Conservation (phyloP, 2,329 filamentous ascomycete genomes). For the Clonostachys byssicola region DNA sequence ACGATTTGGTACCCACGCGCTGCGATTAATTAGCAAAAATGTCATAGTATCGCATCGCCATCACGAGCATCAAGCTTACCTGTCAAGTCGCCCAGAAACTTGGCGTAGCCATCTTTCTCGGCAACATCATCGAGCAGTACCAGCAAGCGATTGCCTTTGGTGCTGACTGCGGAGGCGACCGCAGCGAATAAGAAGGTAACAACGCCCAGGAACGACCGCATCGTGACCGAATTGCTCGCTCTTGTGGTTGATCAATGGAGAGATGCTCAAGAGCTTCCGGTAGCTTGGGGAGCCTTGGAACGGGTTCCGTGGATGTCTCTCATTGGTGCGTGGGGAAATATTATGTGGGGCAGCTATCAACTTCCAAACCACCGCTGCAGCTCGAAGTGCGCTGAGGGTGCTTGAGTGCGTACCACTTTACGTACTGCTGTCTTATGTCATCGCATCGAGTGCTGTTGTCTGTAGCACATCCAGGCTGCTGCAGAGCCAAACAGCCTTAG, state of each 20-base stretch:
- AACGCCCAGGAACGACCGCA: constrained; percentile 73
- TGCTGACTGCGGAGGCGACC: constrained; percentile 72
- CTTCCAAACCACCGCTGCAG: too few species aligned
- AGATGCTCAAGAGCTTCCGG: too few species aligned
- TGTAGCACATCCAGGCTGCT: too few species aligned
- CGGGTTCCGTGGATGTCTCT: too few species aligned
- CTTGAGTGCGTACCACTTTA: too few species aligned
- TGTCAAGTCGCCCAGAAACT: constrained; percentile 71
- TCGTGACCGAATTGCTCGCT: constrained; percentile 22
- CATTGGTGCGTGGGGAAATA: too few species aligned
- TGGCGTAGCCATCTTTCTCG: constrained; percentile 79
- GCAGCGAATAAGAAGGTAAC: constrained; percentile 63
- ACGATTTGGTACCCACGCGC: constrained; percentile 78
- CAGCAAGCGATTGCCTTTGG: constrained; percentile 73
- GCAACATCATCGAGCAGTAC: constrained; percentile 80
- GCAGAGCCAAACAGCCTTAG: too few species aligned
- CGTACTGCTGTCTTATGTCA: too few species aligned
- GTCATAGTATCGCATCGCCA: neutral
- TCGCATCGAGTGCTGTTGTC: too few species aligned
- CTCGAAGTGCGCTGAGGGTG: too few species aligned
- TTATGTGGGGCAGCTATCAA: too few species aligned
- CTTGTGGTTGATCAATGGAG: neutral
- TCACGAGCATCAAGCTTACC: constrained; percentile 40
- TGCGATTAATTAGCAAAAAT: constrained; percentile 31
- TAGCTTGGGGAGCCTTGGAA: too few species aligned